Conservation (phyloP, 2,329 filamentous ascomycete species). For the Teratosphaeria viscida region DNA sequence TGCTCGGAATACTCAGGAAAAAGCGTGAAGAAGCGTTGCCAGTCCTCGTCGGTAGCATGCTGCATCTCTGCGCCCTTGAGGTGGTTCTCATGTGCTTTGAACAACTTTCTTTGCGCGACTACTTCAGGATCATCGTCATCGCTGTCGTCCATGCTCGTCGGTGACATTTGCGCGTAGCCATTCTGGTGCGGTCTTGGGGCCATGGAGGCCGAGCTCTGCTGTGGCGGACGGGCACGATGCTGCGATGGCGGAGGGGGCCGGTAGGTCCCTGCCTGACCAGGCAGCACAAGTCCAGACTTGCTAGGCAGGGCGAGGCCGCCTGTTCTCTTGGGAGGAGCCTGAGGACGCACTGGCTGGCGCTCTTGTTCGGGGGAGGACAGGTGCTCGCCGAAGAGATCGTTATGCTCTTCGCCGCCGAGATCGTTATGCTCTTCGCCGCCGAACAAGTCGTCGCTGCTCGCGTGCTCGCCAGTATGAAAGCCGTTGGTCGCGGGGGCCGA, state of each 20-base stretch:
- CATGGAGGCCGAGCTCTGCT: constrained; percentile 4
- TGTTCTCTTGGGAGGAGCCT: constrained; percentile 4
- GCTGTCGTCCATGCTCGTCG: constrained; percentile 11
- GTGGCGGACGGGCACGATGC: constrained; percentile 2
- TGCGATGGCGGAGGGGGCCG: constrained; percentile 2
- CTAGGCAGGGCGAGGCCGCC: constrained; percentile 22
- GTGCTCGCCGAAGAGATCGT: constrained; percentile 29
- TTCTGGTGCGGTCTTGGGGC: neutral
- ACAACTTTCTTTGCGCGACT: constrained; percentile 21
- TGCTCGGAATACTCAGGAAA: constrained; percentile 75
- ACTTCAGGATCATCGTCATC: constrained; percentile 18
- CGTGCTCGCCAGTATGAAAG: constrained; percentile 9
- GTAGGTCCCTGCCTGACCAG: constrained; percentile 2
- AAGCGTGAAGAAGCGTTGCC: constrained; percentile 65
- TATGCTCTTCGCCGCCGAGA: constrained; percentile 43
- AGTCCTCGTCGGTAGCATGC: constrained; percentile 46
- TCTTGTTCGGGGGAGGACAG: constrained; percentile 23
- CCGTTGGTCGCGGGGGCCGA: constrained; percentile 9
- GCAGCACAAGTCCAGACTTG: constrained; percentile 21
- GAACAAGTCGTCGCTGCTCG: constrained; percentile 51
- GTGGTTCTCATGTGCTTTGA: constrained; percentile 15
- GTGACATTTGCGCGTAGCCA: constrained; percentile 13
- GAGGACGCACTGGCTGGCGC: constrained; percentile 8
- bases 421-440: constrained; percentile 40
- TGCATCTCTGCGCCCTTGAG: constrained; percentile 10